These are phyloP conservation scores for Verticillium nubilum DNA, from an alignment of 2,329 filamentous ascomycete genomes.

Conservation along the genomic window DNA sequence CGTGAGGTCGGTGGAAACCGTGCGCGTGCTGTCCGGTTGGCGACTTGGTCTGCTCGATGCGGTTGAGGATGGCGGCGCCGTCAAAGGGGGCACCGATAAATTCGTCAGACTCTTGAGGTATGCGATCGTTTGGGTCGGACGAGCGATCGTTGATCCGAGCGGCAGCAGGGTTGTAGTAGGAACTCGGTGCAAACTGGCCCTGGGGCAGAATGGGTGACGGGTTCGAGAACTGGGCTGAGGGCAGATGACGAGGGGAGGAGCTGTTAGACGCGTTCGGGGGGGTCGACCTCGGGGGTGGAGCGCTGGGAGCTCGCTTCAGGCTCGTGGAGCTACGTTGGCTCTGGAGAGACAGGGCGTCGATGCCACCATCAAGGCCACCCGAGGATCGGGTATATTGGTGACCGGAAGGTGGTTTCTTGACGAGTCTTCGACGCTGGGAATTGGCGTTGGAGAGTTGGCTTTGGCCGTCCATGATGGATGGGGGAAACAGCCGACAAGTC, in stretches of 20 bases:
- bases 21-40: slow-evolving; percentile 18
- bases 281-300: slow-evolving; percentile 43
- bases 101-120: slow-evolving; percentile 42
- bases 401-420: slow-evolving; percentile 53
- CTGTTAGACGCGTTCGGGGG: slow-evolving; percentile 41
- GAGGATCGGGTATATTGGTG: slow-evolving; percentile 41
- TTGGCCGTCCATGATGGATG: slow-evolving; percentile 40
- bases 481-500: slow-evolving; percentile 14
- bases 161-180: slow-evolving; percentile 24
- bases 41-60: slow-evolving; percentile 49
- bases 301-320: slow-evolving; percentile 55
- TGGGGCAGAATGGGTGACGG: slow-evolving; percentile 40
- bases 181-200: slow-evolving; percentile 38
- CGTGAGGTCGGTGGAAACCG: slow-evolving; percentile 20
- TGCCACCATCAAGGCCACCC: slow-evolving; percentile 45
- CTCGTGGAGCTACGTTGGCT: slow-evolving; percentile 61
- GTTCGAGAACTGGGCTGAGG: slow-evolving; percentile 34
- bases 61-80: slow-evolving; percentile 55
- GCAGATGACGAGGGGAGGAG: slow-evolving; percentile 41
- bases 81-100: slow-evolving; percentile 62
- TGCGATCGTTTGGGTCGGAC: slow-evolving; percentile 4
- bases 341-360: slow-evolving; percentile 52
- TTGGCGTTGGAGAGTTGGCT: slow-evolving; percentile 37
- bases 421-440: slow-evolving; percentile 54
- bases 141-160: slow-evolving; percentile 4